Evolutionary conservation across 106 monocot species (phyloP), one percentile per base, ranked within the genome.

Genomic region (Iris macrosiphon): DNA sequence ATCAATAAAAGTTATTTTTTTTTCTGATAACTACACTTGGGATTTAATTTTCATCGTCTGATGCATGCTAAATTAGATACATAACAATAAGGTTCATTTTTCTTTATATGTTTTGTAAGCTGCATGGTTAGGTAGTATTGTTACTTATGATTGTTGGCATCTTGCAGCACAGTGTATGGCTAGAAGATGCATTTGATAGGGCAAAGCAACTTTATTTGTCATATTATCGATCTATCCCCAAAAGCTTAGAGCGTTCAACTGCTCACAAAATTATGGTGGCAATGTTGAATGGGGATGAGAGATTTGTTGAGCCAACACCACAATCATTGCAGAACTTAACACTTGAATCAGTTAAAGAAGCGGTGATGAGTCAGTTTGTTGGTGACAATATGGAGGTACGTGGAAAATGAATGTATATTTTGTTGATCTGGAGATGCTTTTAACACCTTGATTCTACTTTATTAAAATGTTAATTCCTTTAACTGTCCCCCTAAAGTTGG

Each of bases 161-260:
- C 44, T 49, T 83, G 70, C 89, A 95, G 90, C 96, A 91, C 35
- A 98, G 82, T 63, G 80, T 90, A 45, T 98, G 96, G 96, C 53
- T 87, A 46, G 96, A 91, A 82, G 96, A 98, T 83, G 90, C 96
- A 64, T 98, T 98, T 78, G 90, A 98, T 23, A 86, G 96, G 72
- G 83, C 96, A 16, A 82, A 69, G 53, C 90, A 98, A 54, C 54
- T 91, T 19, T 98, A 98, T 68, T 62, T 98, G 19, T 98, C 96
- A 43, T 87, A 76, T 61, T 98, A 91, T 61, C 86, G 96, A 28
- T 91, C 96, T 14, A 98, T 98, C 57, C 85, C 90, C 34, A 98
- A 91, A 77, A 98, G 96, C 59, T 72, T 98, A 49, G 96, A 98
- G 58, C 96, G 96, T 15, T 86, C 90, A 61, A 90, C 90, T 26